Percentiles rank a stretch among this genome's conserved stretches.
These are phyloP conservation scores for Entoloma clypeatum DNA, from an alignment of 1,284 basidiomycete species.

Conservation along the genomic window DNA sequence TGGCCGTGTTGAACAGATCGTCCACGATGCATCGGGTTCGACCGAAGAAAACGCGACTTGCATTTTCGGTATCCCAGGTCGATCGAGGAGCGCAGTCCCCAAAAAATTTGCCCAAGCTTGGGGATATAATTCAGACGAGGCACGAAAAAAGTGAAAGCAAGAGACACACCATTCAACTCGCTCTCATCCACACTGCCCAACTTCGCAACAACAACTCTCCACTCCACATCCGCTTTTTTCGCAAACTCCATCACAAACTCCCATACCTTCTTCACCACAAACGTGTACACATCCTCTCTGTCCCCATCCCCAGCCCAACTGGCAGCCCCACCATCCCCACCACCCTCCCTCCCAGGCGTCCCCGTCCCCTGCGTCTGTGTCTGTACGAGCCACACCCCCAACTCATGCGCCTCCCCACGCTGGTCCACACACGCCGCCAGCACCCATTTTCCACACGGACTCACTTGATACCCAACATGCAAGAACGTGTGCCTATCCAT, in stretches of 20 bases:
- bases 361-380: too few species aligned
- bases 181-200: constrained; percentile 52
- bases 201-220: constrained; percentile 71
- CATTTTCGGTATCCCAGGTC: constrained; percentile 37
- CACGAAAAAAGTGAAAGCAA: constrained; percentile 2
- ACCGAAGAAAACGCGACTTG: constrained; percentile 57
- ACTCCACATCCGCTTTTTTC: constrained; percentile 66
- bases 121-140: constrained; percentile 7
- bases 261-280: constrained; percentile 59
- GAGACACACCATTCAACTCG: constrained; percentile 64
- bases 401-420: constrained; percentile 66
- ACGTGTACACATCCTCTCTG: constrained; percentile 29
- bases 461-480: constrained; percentile 70
- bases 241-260: constrained; percentile 57
- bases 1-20: constrained; percentile 30
- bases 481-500: constrained; percentile 66
- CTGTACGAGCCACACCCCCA: constrained; percentile 61
- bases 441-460: constrained; percentile 68
- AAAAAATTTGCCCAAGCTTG: constrained; percentile 65
- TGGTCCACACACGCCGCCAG: constrained; percentile 73
- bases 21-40: constrained; percentile 54
- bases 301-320: constrained; percentile 24
- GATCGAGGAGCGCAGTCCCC: constrained; percentile 31
- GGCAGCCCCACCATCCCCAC: constrained; percentile 32
- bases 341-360: too few species aligned